These are phyloP conservation scores for Castanea mollissima DNA, from an alignment of 306 rosid genomes.

Conservation along the genomic window DNA sequence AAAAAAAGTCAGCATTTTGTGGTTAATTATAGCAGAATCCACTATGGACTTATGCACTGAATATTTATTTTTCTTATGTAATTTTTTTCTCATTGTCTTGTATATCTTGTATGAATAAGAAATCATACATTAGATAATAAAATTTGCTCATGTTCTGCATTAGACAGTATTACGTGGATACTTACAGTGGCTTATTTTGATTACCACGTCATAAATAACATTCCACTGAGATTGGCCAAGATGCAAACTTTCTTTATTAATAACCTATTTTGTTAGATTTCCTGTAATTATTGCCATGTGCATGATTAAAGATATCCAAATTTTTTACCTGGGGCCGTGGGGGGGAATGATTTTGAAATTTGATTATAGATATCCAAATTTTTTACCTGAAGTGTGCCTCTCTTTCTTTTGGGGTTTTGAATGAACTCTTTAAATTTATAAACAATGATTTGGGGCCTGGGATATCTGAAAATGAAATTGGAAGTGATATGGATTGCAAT, in stretches of 20 bases:
- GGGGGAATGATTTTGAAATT: no score
- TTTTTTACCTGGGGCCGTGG: no score
- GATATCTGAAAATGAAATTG: no score
- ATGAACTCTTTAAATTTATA: no score
- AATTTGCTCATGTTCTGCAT: background rate
- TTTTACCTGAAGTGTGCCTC: no score
- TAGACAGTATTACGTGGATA: background rate
- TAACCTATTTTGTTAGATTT: background rate
- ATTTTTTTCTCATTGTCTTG: background rate
- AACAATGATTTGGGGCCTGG: no score
- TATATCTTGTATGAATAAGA: background rate
- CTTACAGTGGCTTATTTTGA: no score
- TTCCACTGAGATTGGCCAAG: no score
- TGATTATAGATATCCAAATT: no score
- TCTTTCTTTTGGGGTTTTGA: no score
- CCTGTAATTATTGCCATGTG: background rate
- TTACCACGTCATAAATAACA: no score
- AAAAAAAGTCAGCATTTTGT: background rate
- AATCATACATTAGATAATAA: background rate
- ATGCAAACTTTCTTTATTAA: background rate
- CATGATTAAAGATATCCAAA: background rate
- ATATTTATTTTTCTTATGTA: background rate
- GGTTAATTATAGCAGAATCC: background rate
- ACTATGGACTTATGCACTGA: background rate
- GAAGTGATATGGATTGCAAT: no score